Evolutionary conservation across 129 eudicot genomes (phyloP), one percentile per base, ranked within the genome.

Genomic region (Smallanthus sonchifolius): DNA sequence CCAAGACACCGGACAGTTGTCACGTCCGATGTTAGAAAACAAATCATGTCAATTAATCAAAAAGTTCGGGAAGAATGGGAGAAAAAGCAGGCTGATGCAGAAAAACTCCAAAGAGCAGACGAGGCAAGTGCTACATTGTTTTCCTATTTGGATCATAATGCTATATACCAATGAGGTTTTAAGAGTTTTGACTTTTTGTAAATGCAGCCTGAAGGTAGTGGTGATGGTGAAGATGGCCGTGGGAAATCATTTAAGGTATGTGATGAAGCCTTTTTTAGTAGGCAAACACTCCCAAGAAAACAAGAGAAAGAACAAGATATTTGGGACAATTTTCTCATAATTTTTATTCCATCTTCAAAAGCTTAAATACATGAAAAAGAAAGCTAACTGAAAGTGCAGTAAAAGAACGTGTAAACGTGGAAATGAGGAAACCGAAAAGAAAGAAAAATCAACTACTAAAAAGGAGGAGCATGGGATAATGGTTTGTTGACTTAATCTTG

Each of bases 61-160:
- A 94, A 90, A 86, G 97, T 88, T 63, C 82, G 81, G 49, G 96
- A 88, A 73, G 97, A 88, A 69, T 83, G 85, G 89, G 93, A 88
- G 77, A 94, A 90, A 71, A 86, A 86, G 80, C 93, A 83, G 69
- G 89, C 91, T 57, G 98, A 90, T 74, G 84, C 83, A 19, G 98
- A 85, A 69, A 86, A 90, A 73, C 85, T 84, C 37, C 88, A 80
- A 67, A 86, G 77, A 70, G 71, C 45, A 10, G 85, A 78, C 67
- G 96, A 92, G 69, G 98, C 79, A 69, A 65, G 75, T 70, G 65
- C 39, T 51, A 16, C 67, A 64, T 42, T 62, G 3, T 19, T 56
- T 60, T 56, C 13, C 10, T 28, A 14, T 32, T 30, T 77, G 17
- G 67, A 68, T 30, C 32, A 10, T 40, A 72, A 35, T 56, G 30